Evolutionary conservation across 257 asterid genomes (phyloP), one percentile per base, ranked within the genome.

Genomic region (Fraxinus anomala): DNA sequence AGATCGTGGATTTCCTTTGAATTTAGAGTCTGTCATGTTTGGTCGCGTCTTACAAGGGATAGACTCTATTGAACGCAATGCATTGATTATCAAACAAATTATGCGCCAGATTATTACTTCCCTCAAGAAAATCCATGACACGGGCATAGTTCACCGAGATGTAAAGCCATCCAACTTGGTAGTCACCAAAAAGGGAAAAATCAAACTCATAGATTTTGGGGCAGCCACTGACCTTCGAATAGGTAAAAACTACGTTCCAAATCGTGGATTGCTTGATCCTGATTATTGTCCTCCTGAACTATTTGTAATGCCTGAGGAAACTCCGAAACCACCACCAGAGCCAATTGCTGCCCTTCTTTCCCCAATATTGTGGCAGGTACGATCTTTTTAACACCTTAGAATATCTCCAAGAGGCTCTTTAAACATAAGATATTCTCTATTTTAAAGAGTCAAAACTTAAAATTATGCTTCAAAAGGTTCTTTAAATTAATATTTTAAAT

Each of bases 171-270:
- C 99, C 71, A 96, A 96, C 85, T 87, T 96, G 85, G 99, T 95
- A 6, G 99, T 93, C 69, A 95, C 99, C 2, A 95, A 91, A 73
- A 93, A 89, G 73, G 99, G 99, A 16, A 84, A 82, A 56, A 93
- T 95, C 89, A 95, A 96, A 78, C 92, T 96, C 77, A 92, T 93
- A 23, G 99, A 96, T 81, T 96, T 93, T 72, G 99, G 99, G 54
- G 99, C 99, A 47, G 98, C 99, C 80, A 91, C 99, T 14, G 99
- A 95, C 72, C 96, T 95, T 14, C 92, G 98, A 54, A 96, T 96
- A 73, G 99, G 98, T 42, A 96, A 96, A 78, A 96, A 96, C 85
- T 95, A 95, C 68, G 81, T 91, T 3, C 98, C 99, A 11, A 34
- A 93, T 59, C 88, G 89, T 2, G 94, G 96, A 40, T 82, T 93